These are phyloP conservation scores for Aspergillus sp. DNA, from an alignment of 2,329 filamentous ascomycete genomes.

Conservation along the genomic window DNA sequence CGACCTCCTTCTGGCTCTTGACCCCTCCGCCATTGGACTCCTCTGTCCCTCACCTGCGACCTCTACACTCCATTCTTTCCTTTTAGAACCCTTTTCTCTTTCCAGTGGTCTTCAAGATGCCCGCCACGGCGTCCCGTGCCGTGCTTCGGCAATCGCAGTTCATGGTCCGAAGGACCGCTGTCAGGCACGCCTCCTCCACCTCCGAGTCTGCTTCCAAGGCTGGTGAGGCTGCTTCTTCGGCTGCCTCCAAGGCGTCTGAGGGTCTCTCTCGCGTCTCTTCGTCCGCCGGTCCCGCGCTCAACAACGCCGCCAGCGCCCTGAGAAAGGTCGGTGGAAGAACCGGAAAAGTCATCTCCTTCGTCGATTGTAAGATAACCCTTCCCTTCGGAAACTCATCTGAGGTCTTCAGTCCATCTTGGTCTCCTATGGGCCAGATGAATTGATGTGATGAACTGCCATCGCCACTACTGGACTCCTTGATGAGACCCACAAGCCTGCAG, in stretches of 20 bases:
- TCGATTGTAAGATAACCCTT: conserved; percentile 70
- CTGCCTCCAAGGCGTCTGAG: conserved; percentile 67
- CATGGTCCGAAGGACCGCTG: conserved; percentile 45
- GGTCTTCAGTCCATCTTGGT: background rate
- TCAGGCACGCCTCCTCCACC: conserved; percentile 49
- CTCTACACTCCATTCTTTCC: conserved; percentile 27
- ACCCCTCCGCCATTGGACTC: conserved; percentile 42
- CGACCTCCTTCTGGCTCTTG: conserved; percentile 27
- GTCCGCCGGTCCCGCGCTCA: conserved; percentile 74
- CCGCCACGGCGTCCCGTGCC: conserved; percentile 44
- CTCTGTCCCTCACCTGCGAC: conserved; percentile 32
- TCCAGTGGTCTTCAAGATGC: conserved; percentile 40
- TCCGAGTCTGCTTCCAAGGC: conserved; percentile 47
- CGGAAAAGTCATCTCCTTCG: conserved; percentile 72
- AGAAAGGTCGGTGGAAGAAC: conserved; percentile 80
- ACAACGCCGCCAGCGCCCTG: conserved; percentile 64
- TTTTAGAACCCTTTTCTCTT: conserved; percentile 23
- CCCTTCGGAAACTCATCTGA: conserved; percentile 6
- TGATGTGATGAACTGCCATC: background rate
- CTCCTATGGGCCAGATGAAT: background rate
- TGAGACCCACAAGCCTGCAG: background rate
- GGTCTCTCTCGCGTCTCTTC: conserved; percentile 79
- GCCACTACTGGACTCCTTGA: background rate
- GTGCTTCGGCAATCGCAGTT: conserved; percentile 49
- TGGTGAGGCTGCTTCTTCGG: conserved; percentile 43